Conservation (phyloP, 139 green algal species). For the Chlamydomonas asymmetrica region DNA sequence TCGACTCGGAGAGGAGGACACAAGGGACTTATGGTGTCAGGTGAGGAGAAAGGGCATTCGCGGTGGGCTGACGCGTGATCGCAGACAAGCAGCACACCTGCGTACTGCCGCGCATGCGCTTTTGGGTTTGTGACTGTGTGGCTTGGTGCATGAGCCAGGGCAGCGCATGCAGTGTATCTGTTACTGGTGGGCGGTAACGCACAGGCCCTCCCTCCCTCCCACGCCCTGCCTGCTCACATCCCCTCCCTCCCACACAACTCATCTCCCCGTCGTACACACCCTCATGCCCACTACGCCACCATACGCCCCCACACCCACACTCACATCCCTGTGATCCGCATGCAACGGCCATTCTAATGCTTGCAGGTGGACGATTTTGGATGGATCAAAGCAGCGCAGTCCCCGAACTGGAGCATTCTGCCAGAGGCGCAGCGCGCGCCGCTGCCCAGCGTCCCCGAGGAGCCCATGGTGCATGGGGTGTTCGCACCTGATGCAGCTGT, state of each 20-base stretch:
- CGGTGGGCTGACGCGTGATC: no score
- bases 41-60: no score
- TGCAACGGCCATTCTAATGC: background rate
- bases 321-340: background rate
- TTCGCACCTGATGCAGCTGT: background rate
- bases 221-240: background rate
- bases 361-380: slow-evolving; percentile 81
- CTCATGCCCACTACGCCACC: background rate
- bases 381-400: slow-evolving; percentile 75
- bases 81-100: no score
- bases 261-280: background rate
- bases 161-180: no score
- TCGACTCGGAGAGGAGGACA: slow-evolving; percentile 42
- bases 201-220: no score
- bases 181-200: no score
- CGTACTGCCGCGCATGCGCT: no score
- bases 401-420: slow-evolving; percentile 74
- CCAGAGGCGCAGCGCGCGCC: slow-evolving; percentile 24
- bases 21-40: no score
- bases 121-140: no score
- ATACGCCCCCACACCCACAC: background rate
- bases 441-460: background rate
- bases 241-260: no score
- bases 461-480: background rate
- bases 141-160: no score